Evolutionary conservation across 2,329 filamentous ascomycete genomes (phyloP), one percentile per base, ranked within the genome.

Genomic region (Monilinia laxa): DNA sequence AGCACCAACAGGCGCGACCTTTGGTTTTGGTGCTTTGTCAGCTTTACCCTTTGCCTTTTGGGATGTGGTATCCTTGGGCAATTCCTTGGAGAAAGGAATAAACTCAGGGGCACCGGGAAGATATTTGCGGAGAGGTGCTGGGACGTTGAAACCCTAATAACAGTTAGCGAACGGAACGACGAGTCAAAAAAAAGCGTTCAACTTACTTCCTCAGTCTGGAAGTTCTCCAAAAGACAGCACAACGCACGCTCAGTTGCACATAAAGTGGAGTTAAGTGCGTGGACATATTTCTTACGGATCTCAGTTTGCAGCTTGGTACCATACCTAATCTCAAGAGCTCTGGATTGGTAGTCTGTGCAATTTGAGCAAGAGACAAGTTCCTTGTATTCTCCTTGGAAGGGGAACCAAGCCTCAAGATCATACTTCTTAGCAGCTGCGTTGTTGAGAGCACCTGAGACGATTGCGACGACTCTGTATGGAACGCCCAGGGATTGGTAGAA

Each of bases 321-420:
- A 75, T 89, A 97, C 68, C 95, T 87, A 73, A 99, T 96, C 79
- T 98, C 94, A 16, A 99, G 85, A 73, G 93, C 93, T 66, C 95
- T 87, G 31, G 92, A 93, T 82, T 99, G 95, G 82, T 98, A 98
- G 78, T 98, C 94, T 55, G 92, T 96, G 83, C 95, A 99, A 81
- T 99, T 99, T 69, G 92, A 96, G 85, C 93, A 97, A 25, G 92
- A 96, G 62, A 98, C 95, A 38, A 99, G 86, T 81, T 98, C 95
- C 81, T 98, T 98, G 85, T 98, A 99, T 80, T 98, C 95, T 74
- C 90, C 90, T 79, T 98, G 93, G 83, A 91, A 96, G 20, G 92
- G 93, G 79, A 96, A 97, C 92, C 93, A 96, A 3, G 95, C 94
- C 78, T 99, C 95, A 28, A 99, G 84, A 76, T 99, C 95, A 77